Conservation (phyloP, 768 basidiomycete genomes). For the Kockovaella imperatae region DNA sequence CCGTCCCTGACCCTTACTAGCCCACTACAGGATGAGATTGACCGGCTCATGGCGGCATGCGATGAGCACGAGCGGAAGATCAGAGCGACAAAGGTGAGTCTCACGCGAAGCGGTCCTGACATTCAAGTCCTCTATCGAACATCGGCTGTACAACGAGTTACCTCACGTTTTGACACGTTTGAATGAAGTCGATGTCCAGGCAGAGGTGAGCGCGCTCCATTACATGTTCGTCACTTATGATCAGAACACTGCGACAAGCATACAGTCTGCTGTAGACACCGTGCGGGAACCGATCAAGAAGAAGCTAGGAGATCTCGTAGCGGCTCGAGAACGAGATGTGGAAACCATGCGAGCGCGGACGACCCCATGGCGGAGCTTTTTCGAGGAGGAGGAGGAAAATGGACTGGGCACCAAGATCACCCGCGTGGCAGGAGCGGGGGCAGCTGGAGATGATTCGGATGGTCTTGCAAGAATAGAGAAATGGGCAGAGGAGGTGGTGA, state of each 20-base stretch:
- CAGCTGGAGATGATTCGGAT: conserved; percentile 6
- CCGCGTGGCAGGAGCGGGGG: conserved; percentile 1
- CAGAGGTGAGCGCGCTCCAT: conserved; percentile 15
- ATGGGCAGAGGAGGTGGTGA: conserved; percentile 29
- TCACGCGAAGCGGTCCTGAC: conserved; percentile 1
- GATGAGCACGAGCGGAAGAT: conserved; percentile 33
- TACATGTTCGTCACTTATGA: not conserved
- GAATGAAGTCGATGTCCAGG: conserved; percentile 18
- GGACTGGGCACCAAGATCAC: not conserved
- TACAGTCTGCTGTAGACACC: conserved; percentile 12
- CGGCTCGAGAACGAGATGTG: conserved; percentile 12
- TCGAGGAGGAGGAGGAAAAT: not conserved
- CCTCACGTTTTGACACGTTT: conserved; percentile 15
- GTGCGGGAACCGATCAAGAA: conserved; percentile 8
- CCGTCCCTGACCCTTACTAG: conserved; percentile 6
- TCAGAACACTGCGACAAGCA: conserved; percentile 11
- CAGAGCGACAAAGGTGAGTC: conserved; percentile 20
- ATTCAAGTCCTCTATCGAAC: conserved; percentile 26
- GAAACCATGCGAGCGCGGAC: conserved; percentile 23
- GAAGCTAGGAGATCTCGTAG: conserved; percentile 9
- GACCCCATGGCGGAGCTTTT: conserved; percentile 18
- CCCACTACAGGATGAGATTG: conserved; percentile 27
- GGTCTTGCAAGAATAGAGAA: conserved; percentile 18
- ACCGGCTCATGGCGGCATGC: conserved; percentile 22
- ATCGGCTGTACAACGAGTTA: conserved; percentile 21